Percentiles rank a stretch among this genome's conserved stretches.
phyloP scores from a whole-genome alignment of 352 stramenopile species.

The Globisporangium barbulae region DNA sequence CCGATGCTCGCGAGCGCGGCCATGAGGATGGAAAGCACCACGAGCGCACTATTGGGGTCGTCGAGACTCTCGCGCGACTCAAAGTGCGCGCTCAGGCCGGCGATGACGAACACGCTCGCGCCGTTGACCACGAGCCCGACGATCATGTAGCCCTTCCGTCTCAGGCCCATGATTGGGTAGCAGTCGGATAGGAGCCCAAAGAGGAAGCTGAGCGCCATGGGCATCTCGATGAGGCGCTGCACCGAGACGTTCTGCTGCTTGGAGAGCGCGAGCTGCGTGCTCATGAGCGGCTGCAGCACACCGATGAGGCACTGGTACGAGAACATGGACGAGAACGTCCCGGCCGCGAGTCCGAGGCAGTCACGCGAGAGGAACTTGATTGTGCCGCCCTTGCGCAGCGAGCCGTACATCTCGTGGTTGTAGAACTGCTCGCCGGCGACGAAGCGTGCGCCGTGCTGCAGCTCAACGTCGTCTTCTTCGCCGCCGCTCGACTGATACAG shows the following conservation, averaged over 20 bases:
- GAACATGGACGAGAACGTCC: conserved; percentile 68
- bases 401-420: conserved; percentile 53
- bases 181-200: conserved; percentile 88
- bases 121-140: conserved; percentile 69
- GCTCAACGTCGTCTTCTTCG: conserved; percentile 3
- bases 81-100: conserved; percentile 46
- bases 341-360: conserved; percentile 55
- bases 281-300: conserved; percentile 56
- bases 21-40: conserved; percentile 27
- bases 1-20: conserved; percentile 27
- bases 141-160: conserved; percentile 91
- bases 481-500: conserved; percentile 5
- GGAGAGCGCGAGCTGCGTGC: conserved; percentile 43
- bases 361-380: conserved; percentile 57
- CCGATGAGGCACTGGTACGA: conserved; percentile 55
- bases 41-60: conserved; percentile 14
- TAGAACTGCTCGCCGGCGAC: conserved; percentile 68
- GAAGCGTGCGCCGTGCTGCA: conserved; percentile 34
- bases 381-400: conserved; percentile 52
- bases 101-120: conserved; percentile 55
- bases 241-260: conserved; percentile 41
- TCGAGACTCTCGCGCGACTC: conserved; percentile 18
- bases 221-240: conserved; percentile 69
- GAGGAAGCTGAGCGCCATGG: conserved; percentile 88
- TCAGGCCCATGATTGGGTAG: conserved; percentile 88